Conservation (phyloP, 2,329 filamentous ascomycete species). For the Bipolaris bicolor region DNA sequence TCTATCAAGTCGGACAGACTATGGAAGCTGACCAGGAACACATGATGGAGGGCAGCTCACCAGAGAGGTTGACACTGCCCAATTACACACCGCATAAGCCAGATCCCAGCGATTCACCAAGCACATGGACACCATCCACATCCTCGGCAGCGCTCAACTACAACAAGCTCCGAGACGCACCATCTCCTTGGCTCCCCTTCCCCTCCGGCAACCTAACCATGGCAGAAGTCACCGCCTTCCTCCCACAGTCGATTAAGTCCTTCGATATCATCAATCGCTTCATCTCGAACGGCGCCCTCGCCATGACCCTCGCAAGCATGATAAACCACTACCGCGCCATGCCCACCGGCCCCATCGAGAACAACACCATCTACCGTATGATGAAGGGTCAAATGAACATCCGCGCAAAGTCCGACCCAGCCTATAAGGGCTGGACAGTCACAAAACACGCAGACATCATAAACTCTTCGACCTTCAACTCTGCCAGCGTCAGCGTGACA, state of each 20-base stretch:
- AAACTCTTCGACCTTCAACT: constrained; percentile 17
- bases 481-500: constrained; percentile 22
- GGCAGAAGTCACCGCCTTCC: constrained; percentile 32
- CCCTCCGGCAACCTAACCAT: constrained; percentile 33
- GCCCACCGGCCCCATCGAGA: constrained; percentile 10
- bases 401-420: constrained; percentile 13
- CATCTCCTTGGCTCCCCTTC: constrained; percentile 23
- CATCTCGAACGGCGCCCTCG: constrained; percentile 27
- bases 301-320: constrained; percentile 14
- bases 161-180: constrained; percentile 27
- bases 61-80: background rate
- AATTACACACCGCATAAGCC: background rate
- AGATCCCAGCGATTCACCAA: background rate
- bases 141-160: background rate
- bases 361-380: constrained; percentile 27
- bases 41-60: background rate
- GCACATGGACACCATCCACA: background rate
- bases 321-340: constrained; percentile 29
- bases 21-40: background rate
- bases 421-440: constrained; percentile 25
- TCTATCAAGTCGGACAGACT: constrained; percentile 10
- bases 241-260: constrained; percentile 32
- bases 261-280: constrained; percentile 33
- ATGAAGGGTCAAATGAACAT: constrained; percentile 25
- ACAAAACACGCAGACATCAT: constrained; percentile 13